Conservation (phyloP, 148 eudicot genomes). For the Fallopia convolvulus region DNA sequence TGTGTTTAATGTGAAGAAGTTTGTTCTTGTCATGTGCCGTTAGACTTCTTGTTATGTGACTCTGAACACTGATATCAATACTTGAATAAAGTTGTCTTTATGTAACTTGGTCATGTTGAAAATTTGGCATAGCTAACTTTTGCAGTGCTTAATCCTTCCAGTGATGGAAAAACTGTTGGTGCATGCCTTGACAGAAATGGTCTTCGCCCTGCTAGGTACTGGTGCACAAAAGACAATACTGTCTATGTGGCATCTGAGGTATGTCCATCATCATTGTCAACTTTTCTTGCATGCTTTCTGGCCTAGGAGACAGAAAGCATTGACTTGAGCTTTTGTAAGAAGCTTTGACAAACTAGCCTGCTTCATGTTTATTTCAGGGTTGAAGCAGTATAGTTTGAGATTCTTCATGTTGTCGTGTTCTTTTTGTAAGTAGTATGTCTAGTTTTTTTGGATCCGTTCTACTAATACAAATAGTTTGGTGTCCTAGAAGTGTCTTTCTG, state of each 20-base stretch:
- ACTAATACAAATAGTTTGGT: not conserved
- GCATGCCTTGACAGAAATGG: constrained; percentile 98
- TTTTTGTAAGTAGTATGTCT: constrained; percentile 8
- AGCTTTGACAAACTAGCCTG: constrained; percentile 4
- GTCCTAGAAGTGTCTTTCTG: constrained; percentile 3
- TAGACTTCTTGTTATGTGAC: not conserved
- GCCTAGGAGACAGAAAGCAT: not conserved
- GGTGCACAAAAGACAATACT: constrained; percentile 90
- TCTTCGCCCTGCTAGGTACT: constrained; percentile 98
- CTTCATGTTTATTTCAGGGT: constrained; percentile 10
- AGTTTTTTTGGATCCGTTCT: not conserved
- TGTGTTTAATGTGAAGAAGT: not conserved
- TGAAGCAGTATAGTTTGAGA: constrained; percentile 7
- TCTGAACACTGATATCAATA: not conserved
- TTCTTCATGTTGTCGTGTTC: constrained; percentile 7
- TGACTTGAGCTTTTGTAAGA: not conserved
- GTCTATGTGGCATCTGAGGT: constrained; percentile 99
- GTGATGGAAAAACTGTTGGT: constrained; percentile 99
- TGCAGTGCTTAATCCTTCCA: constrained; percentile 14
- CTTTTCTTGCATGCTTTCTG: constrained; percentile 10
- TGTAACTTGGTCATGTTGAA: constrained; percentile 1
- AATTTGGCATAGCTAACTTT: not conserved
- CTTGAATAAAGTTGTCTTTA: not conserved
- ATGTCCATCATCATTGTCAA: constrained; percentile 17
- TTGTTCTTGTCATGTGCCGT: not conserved